Evolutionary conservation across 192 early-diverging fungal species (phyloP).

Genomic region (Chytriomyces hyalinus): DNA sequence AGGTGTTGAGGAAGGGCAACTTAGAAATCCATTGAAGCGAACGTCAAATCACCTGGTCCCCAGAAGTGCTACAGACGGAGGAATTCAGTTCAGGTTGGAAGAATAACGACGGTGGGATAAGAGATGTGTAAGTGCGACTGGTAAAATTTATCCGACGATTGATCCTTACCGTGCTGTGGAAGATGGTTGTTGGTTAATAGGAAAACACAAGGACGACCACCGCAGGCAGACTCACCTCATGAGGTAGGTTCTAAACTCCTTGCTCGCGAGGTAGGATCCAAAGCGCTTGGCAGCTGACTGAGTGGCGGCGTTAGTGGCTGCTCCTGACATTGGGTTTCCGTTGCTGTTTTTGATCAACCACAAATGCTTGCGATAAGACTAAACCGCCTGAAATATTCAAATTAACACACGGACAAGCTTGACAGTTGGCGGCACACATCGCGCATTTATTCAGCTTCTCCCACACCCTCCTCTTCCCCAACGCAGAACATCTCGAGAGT

Average conservation of each 20-base stretch:
- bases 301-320: background rate
- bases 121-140: background rate
- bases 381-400: background rate
- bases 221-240: constrained; percentile 45
- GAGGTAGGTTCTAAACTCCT: constrained; percentile 57
- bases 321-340: background rate
- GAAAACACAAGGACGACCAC: background rate
- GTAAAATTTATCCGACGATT: too few species aligned
- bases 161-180: constrained; percentile 19
- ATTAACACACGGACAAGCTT: background rate
- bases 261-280: constrained; percentile 38
- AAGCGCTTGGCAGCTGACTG: constrained; percentile 29
- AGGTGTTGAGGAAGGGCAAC: background rate
- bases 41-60: constrained; percentile 47
- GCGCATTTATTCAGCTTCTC: background rate
- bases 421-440: background rate
- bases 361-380: background rate
- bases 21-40: background rate
- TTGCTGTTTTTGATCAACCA: background rate
- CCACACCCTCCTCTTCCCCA: background rate
- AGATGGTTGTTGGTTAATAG: background rate
- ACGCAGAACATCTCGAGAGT: background rate
- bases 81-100: background rate
- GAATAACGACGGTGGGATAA: constrained; percentile 4
- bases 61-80: constrained; percentile 53